These are phyloP conservation scores for Pseudocohnilembus persalinus DNA, from an alignment of 169 alveolate genomes.

Conservation along the genomic window DNA sequence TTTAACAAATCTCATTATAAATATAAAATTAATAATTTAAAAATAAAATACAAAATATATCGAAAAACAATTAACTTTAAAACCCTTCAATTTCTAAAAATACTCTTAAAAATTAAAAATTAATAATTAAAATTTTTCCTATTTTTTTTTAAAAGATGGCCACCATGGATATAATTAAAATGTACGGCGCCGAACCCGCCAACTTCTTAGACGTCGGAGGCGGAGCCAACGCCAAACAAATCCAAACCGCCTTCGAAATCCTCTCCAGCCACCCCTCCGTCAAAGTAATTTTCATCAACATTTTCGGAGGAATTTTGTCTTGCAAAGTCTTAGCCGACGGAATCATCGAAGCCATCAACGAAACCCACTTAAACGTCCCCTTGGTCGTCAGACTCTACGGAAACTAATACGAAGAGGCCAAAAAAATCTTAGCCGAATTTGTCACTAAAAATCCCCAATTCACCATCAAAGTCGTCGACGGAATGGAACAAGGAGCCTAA, in stretches of 20 bases:
- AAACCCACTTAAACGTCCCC: constrained; percentile 46
- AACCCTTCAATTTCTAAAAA: too few species aligned
- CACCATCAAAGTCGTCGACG: constrained; percentile 14
- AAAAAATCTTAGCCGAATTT: constrained; percentile 4
- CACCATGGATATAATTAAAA: constrained; percentile 90
- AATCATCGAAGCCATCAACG: constrained; percentile 51
- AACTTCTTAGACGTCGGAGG: constrained; percentile 98
- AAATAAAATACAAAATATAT: too few species aligned
- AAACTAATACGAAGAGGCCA: constrained; percentile 42
- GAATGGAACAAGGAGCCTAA: constrained; percentile 10
- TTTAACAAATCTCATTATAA: too few species aligned
- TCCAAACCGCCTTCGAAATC: constrained; percentile 90
- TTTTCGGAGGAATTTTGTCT: constrained; percentile 96
- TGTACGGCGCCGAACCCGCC: constrained; percentile 94
- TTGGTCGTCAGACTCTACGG: constrained; percentile 62
- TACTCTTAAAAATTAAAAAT: too few species aligned
- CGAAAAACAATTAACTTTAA: too few species aligned
- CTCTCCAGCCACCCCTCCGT: constrained; percentile 87
- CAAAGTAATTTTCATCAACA: constrained; percentile 91
- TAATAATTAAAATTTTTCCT: too few species aligned
- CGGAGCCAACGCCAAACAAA: constrained; percentile 89
- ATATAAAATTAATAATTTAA: too few species aligned
- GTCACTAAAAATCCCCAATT: constrained; percentile 11
- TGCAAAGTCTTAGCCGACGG: constrained; percentile 70
- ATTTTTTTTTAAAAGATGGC: constrained; percentile 82